Base-by-base conservation (phyloP, 768 basidiomycete species). In the Phaeolepiota aurea region DNA sequence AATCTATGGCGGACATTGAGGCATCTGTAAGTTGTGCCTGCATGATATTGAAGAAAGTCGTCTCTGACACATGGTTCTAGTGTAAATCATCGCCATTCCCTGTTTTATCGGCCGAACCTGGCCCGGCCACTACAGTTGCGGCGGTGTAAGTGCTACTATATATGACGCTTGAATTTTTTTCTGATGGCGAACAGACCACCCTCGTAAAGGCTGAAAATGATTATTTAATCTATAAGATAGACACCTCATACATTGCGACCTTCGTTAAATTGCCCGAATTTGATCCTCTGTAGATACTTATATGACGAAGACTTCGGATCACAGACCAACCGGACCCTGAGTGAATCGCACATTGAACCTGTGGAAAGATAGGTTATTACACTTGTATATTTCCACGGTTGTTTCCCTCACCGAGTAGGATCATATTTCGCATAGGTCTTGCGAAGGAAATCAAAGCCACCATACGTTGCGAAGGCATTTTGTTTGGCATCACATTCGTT, bases 391-490 rank as follows among this genome's bases (percentile, higher is more conserved):
- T 18, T n/a, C n/a, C n/a, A n/a, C n/a, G n/a, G n/a, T n/a, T n/a
- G n/a, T n/a, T n/a, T n/a, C 9, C 5, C 48, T 38, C 32, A 61
- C 59, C 56, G 38, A 1, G 40, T 48, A 15, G 59, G 59, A 44
- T 62, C 61, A 34, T 62, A 62, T 37, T 60, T 62, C 5, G 44
- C 45, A 43, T 61, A 59, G 2, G 50, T 55, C 13, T 34, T 21
- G 38, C 53, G 54, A 35, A 62, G 37, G n/a, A 47, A 41, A 2
- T 55, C 44, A 31, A 52, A 59, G 5, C 43, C 43, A n/a, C 57
- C 56, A 42, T 62, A 62, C 13, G 54, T 54, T 32, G 46, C 40
- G 34, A 59, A 61, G 1, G 51, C 52, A 21, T 53, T 43, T 40
- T 62, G 59, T 0, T 33, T 40, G 5, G 37, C 40, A 44, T 58